Conservation (phyloP, 495 filamentous ascomycete species). For the Neurospora hispaniola region DNA sequence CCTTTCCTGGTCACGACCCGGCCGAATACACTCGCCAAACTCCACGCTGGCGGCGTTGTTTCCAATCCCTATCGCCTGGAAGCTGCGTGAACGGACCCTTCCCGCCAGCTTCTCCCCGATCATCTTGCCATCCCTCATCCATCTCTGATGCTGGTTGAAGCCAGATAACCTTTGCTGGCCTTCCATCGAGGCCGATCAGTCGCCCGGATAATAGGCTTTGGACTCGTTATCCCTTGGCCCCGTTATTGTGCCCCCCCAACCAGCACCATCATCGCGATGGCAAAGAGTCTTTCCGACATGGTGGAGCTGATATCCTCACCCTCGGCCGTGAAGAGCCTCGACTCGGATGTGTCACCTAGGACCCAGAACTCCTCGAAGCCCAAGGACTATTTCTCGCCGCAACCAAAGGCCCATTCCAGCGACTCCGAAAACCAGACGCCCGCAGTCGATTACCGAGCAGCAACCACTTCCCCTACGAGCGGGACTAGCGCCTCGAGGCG, state of each 20-base stretch:
- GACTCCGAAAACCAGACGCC: not conserved
- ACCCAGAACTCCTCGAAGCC: slow-evolving; percentile 18
- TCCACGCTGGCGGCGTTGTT: not conserved
- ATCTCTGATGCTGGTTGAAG: slow-evolving; percentile 30
- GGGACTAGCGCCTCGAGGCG: slow-evolving; percentile 12
- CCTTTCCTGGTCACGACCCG: not conserved
- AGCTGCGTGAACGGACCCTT: not conserved
- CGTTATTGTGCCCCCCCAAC: not conserved
- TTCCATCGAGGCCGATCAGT: slow-evolving; percentile 33
- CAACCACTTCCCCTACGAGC: slow-evolving; percentile 3
- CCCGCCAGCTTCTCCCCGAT: not conserved
- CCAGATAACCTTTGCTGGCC: slow-evolving; percentile 36
- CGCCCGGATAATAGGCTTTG: slow-evolving; percentile 26
- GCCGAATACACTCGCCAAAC: not conserved
- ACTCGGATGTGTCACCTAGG: slow-evolving; percentile 29
- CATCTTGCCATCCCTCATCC: not conserved
- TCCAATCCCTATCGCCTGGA: not conserved
- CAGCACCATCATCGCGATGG: slow-evolving; percentile 15
- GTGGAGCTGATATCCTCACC: slow-evolving; percentile 17
- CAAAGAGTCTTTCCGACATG: slow-evolving; percentile 17
- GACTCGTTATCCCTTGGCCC: slow-evolving; percentile 2
- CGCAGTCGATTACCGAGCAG: not conserved
- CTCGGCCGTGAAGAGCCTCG: slow-evolving; percentile 24
- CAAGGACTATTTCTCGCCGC: slow-evolving; percentile 28
- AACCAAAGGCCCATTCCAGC: not conserved